Evolutionary conservation across 441 rosid genomes (phyloP), one percentile per base, ranked within the genome.

Genomic region (Corymbia calophylla): DNA sequence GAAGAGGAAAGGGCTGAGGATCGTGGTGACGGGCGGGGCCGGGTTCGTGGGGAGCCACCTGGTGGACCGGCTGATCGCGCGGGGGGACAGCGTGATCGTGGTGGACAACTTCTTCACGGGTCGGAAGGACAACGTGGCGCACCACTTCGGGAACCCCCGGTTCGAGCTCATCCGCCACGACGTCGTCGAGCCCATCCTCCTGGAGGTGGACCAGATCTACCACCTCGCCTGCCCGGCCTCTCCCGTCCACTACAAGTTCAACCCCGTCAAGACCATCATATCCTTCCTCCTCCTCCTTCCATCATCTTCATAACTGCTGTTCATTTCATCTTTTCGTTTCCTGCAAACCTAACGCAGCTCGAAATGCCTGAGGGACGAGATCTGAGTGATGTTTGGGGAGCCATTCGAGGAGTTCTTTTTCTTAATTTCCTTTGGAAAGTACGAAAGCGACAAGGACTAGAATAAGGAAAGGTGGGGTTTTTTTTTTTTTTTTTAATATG

Each of bases 171-270:
- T 90, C 73, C 82, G 91, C 31, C 91, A 90, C 87, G 91, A 90
- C 87, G 89, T 90, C 21, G 91, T 90, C 21, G 89, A 90, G 73
- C 91, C 91, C 55, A 82, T 90, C 88, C 88, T 90, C 66, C 86
- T 90, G 54, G 91, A 90, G 89, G 91, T 90, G 25, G 91, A 90
- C 89, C 91, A 88, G 91, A 90, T 90, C 88, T 90, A 90, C 89
- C 91, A 90, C 86, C 89, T 90, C 85, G 89, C 91, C 35, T 90
- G 91, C 89, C 91, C 91, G 35, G 89, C 91, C 27, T 90, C 91
- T 53, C 91, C 89, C 6, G 89, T 88, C 12, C 91, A 90, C 53
- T 90, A 90, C 77, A 87, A 87, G 89, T 90, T 90, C 91, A 90
- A 90, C 84, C 91, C 91, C 53, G 89, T 90, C 89, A 90, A 90